phyloP scores from a whole-genome alignment of 768 basidiomycete species.

The Chalciporus piperatus region DNA sequence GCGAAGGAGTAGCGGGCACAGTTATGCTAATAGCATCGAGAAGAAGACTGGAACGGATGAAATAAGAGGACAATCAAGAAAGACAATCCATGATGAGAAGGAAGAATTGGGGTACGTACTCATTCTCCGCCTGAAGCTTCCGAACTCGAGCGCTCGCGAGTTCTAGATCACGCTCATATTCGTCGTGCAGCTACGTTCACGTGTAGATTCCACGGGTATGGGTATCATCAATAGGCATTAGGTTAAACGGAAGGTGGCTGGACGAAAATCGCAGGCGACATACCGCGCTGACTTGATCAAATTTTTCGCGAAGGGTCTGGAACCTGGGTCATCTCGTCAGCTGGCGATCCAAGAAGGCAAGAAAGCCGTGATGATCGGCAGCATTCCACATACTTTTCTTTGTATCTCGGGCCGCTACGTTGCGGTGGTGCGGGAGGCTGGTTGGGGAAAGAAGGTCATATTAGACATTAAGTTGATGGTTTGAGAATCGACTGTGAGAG shows the following conservation, averaged over 20 bases:
- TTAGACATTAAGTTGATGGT: neutral
- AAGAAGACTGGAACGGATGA: slow-evolving; percentile 22
- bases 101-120: slow-evolving; percentile 17
- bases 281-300: slow-evolving; percentile 32
- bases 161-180: slow-evolving; percentile 26
- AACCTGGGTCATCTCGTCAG: slow-evolving; percentile 17
- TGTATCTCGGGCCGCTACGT: slow-evolving; percentile 26
- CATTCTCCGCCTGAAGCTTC: slow-evolving; percentile 32
- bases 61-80: neutral
- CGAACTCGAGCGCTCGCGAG: slow-evolving; percentile 27
- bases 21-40: slow-evolving; percentile 34
- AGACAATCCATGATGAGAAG: neutral
- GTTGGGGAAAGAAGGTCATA: neutral
- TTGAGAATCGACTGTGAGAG: neutral
- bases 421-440: slow-evolving; percentile 15
- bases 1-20: slow-evolving; percentile 30
- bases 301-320: slow-evolving; percentile 31
- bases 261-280: slow-evolving; percentile 4
- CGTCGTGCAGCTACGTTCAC: slow-evolving; percentile 20
- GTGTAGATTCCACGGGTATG: neutral
- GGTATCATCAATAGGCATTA: neutral
- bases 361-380: neutral
- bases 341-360: neutral
- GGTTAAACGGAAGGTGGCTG: neutral
- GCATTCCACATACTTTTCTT: slow-evolving; percentile 29